Percentiles rank a stretch among this genome's conserved stretches.
Evolutionary conservation across 768 basidiomycete species (phyloP).

Genomic region (Leccinum subgranulosum): DNA sequence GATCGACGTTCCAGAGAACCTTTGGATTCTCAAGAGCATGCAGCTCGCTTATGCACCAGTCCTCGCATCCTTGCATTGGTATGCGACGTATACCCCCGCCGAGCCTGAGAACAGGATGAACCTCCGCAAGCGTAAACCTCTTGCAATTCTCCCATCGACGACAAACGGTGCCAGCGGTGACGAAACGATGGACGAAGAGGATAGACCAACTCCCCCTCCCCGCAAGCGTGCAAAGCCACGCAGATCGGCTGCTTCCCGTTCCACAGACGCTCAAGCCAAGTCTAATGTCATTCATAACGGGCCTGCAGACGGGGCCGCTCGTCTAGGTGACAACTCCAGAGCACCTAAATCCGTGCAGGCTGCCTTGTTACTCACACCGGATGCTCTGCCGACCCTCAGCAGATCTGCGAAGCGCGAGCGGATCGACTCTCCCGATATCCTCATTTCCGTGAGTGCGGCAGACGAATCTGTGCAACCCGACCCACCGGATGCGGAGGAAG

Average conservation of each 20-base stretch:
- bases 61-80: constrained; percentile 27
- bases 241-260: constrained; percentile 14
- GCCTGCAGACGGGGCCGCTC: constrained; percentile 2
- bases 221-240: constrained; percentile 31
- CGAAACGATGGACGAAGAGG: constrained; percentile 31
- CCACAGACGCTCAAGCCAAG: constrained; percentile 5
- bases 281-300: constrained; percentile 3
- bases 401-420: constrained; percentile 22
- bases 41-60: constrained; percentile 27
- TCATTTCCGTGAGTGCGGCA: background rate
- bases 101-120: constrained; percentile 33
- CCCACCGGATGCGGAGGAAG: constrained; percentile 18
- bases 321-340: background rate
- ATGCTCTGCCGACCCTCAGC: constrained; percentile 4
- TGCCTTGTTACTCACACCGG: constrained; percentile 20
- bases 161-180: constrained; percentile 36
- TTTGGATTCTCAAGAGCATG: constrained; percentile 33
- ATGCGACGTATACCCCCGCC: constrained; percentile 28
- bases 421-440: constrained; percentile 16
- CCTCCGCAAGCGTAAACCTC: constrained; percentile 32
- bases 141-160: constrained; percentile 13
- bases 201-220: constrained; percentile 26
- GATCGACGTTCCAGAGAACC: constrained; percentile 33
- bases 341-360: background rate
- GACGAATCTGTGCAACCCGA: constrained; percentile 14